Percentiles rank a stretch among this genome's conserved stretches.
phyloP scores from a whole-genome alignment of 192 early-diverging fungal species.

The Coemansia sp. region DNA sequence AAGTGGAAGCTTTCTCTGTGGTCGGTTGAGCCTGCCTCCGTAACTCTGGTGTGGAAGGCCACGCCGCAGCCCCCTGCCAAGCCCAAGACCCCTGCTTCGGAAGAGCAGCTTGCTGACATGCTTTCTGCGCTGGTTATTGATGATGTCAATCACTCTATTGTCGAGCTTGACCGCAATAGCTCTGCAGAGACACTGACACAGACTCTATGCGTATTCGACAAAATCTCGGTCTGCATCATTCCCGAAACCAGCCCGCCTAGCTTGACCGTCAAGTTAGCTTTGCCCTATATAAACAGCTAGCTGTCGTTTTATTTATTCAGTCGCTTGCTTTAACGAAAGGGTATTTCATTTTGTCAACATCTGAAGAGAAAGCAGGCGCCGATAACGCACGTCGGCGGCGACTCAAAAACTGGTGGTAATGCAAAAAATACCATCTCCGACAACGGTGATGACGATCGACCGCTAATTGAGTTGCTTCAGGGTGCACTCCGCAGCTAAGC shows the following conservation, averaged over 20 bases:
- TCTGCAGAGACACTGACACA: conserved; percentile 35
- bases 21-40: conserved; percentile 18
- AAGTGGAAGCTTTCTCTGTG: conserved; percentile 28
- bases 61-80: not conserved
- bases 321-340: too few species aligned
- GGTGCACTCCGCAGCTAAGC: too few species aligned
- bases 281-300: conserved; percentile 5
- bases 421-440: too few species aligned
- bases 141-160: conserved; percentile 17
- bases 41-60: conserved; percentile 28
- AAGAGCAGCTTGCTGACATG: conserved; percentile 30
- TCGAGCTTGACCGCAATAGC: conserved; percentile 15
- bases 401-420: too few species aligned
- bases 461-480: too few species aligned
- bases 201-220: conserved; percentile 73
- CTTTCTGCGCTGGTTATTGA: conserved; percentile 15
- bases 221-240: conserved; percentile 63
- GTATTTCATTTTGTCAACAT: too few species aligned
- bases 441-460: too few species aligned
- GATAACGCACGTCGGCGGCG: too few species aligned
- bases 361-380: too few species aligned
- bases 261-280: conserved; percentile 6
- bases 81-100: not conserved
- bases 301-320: too few species aligned
- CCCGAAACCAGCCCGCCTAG: conserved; percentile 11